These are phyloP conservation scores for Myxozyma monticola DNA, from an alignment of 805 yeast species.

Conservation along the genomic window DNA sequence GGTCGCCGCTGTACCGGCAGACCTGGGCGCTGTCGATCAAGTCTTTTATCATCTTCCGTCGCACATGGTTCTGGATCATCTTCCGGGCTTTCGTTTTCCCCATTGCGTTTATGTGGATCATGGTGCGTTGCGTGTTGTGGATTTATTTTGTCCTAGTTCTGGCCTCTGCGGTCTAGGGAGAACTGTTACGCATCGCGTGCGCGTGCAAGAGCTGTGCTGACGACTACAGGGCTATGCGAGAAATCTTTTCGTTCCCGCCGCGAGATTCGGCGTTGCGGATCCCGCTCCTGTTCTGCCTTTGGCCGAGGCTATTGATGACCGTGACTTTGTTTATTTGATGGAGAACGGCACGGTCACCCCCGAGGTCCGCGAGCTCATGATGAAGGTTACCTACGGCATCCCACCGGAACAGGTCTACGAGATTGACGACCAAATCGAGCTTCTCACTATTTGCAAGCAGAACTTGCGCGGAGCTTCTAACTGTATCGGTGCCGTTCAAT, in stretches of 20 bases:
- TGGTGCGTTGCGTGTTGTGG: constrained; percentile 32
- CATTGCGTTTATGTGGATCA: constrained; percentile 37
- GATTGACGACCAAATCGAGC: constrained; percentile 32
- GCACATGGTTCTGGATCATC: constrained; percentile 39
- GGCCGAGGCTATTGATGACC: constrained; percentile 33
- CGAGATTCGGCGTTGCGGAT: constrained; percentile 38
- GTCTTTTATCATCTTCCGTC: constrained; percentile 18
- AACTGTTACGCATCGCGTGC: neutral
- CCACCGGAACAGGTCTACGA: constrained; percentile 34
- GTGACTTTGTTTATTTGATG: constrained; percentile 35
- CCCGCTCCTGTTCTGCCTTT: constrained; percentile 35
- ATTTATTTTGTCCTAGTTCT: neutral
- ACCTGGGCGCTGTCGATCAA: constrained; percentile 28
- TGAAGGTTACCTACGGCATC: constrained; percentile 36
- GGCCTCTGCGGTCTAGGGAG: neutral
- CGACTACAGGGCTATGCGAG: constrained; percentile 37
- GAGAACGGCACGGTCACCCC: constrained; percentile 32
- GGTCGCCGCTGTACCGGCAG: constrained; percentile 26
- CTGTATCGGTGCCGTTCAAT: constrained; percentile 41
- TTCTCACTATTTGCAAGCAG: constrained; percentile 36
- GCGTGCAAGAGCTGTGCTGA: neutral
- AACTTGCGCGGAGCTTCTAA: constrained; percentile 38
- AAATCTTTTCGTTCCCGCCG: constrained; percentile 37
- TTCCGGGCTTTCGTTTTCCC: constrained; percentile 39
- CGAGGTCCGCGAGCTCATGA: constrained; percentile 36